phyloP scores from a whole-genome alignment of 768 basidiomycete genomes.

The Phaffia australis region DNA sequence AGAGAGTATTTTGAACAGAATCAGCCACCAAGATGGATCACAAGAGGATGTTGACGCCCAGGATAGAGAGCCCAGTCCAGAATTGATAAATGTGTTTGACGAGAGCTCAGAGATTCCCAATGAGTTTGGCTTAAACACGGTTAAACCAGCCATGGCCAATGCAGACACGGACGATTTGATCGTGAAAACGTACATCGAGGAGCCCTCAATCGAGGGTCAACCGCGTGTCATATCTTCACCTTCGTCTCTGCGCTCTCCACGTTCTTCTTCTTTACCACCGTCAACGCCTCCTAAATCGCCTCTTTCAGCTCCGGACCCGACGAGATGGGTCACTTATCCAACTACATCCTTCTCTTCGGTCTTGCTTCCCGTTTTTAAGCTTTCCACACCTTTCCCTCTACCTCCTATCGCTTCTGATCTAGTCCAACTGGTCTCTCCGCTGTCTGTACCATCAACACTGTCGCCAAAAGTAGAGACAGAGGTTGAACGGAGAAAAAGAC shows the following conservation, averaged over 20 bases:
- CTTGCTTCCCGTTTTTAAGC: constrained; percentile 48
- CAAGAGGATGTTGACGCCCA: neutral
- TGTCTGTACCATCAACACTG: no score
- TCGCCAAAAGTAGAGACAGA: no score
- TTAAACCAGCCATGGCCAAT: constrained; percentile 3
- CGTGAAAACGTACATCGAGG: neutral
- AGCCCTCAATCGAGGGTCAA: neutral
- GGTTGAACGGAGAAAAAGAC: no score
- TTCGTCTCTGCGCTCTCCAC: constrained; percentile 2
- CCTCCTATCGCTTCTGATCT: constrained; percentile 2
- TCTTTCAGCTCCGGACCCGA: constrained; percentile 5
- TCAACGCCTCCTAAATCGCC: constrained; percentile 11
- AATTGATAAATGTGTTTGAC: constrained; percentile 7
- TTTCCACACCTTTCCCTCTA: constrained; percentile 39
- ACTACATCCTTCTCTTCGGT: constrained; percentile 50
- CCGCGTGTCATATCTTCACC: constrained; percentile 10
- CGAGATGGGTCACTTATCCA: constrained; percentile 58
- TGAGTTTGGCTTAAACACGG: constrained; percentile 33
- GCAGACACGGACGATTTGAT: neutral
- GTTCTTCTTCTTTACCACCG: constrained; percentile 9
- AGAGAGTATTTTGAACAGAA: constrained; percentile 44
- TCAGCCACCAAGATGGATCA: constrained; percentile 30
- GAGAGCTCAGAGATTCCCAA: no score
- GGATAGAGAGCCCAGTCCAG: constrained; percentile 27
- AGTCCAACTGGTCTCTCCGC: no score